Conservation (phyloP, 208 protist species). For the Lotmaria passim region DNA sequence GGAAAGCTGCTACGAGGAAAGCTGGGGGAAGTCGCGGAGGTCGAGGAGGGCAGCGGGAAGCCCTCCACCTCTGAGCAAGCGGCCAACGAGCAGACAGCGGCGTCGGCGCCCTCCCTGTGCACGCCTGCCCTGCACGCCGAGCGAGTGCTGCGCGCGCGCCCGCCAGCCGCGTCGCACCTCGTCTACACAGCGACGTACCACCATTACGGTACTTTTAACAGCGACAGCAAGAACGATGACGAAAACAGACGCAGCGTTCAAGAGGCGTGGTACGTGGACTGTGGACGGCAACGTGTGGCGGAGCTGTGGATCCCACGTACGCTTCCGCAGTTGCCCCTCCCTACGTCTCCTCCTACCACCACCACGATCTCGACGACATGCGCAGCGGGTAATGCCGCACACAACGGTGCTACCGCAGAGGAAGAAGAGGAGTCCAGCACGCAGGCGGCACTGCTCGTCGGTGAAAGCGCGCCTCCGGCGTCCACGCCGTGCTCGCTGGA, state of each 20-base stretch:
- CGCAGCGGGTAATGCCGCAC: neutral
- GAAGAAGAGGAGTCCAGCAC: too few species aligned
- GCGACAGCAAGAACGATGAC: neutral
- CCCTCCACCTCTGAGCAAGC: too few species aligned
- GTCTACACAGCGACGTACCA: slow-evolving; percentile 16
- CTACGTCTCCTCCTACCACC: neutral
- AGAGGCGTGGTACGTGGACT: neutral
- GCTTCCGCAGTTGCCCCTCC: slow-evolving; percentile 8
- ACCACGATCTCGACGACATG: neutral
- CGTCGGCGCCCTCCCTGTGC: neutral
- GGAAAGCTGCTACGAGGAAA: neutral
- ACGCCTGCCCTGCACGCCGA: slow-evolving; percentile 14
- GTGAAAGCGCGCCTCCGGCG: neutral
- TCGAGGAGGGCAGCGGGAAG: neutral
- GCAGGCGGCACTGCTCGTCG: neutral
- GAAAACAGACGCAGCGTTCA: neutral
- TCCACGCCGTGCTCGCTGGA: slow-evolving; percentile 4
- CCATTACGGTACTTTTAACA: neutral
- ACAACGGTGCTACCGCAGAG: too few species aligned
- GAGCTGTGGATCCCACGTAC: slow-evolving; percentile 33
- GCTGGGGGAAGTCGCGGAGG: slow-evolving; percentile 1
- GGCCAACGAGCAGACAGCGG: too few species aligned
- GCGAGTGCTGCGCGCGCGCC: slow-evolving; percentile 19
- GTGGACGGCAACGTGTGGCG: slow-evolving; percentile 20
- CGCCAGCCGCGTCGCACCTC: slow-evolving; percentile 19